Base-by-base conservation (phyloP, 75 land plant genomes). In the Picea sitchensis region DNA sequence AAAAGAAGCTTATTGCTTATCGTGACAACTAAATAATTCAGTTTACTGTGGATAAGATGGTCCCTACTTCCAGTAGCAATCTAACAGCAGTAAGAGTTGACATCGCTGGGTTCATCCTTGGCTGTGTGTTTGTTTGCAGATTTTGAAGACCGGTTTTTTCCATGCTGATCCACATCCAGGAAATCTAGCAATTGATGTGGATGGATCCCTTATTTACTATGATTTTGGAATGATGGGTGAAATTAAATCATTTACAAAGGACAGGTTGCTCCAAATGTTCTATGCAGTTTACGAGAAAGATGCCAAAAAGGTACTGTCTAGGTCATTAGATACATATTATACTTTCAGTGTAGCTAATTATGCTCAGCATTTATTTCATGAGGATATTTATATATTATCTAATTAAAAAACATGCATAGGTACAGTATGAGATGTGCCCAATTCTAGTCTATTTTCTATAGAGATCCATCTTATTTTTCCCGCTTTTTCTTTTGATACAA, bases 211-310 rank as follows among this genome's bases (percentile, higher is more conserved):
- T 32, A 96, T 96, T 47, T 96, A 96, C 80, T 96, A 96, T 86
- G 99, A 96, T 81, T 96, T 95, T 84, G 99, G 99, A 36, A 96
- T 96, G 99, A 96, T 96, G 99, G 99, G 99, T 31, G 99, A 96
- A 63, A 96, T 96, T 13, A 95, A 96, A 78, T 77, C 92, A 18
- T 96, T 94, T 75, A 96, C 98, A 5, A 76, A 85, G 59, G 92
- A 94, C 82, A 93, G 92, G 77, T 78, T 96, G 81, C 91, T 96
- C 8, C 91, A 94, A 23, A 83, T 96, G 85, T 94, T 96, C 86
- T 96, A 96, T 84, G 93, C 99, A 62, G 90, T 96, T 38, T 96
- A 96, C 81, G 99, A 96, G 73, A 92, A 96, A 80, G 98, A 96
- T 88, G 92, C 98, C 58, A 90, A 88, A 77, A 96, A 96, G 91